These are phyloP conservation scores for Diutina ranongensis DNA, from an alignment of 1,139 yeast genomes.

Conservation along the genomic window DNA sequence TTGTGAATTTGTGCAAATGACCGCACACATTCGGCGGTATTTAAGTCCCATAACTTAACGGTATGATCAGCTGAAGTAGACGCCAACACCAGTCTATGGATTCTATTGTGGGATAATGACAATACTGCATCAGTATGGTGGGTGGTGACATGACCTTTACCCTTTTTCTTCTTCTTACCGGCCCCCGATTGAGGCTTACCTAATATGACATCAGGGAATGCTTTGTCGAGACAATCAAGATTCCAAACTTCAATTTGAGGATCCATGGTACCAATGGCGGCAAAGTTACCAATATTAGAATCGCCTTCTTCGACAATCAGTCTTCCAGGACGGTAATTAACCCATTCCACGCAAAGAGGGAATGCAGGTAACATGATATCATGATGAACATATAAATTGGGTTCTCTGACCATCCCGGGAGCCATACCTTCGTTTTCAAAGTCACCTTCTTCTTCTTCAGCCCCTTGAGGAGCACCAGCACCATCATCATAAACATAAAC, in stretches of 20 bases:
- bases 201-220: slow-evolving; percentile 86
- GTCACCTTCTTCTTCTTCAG: slow-evolving; percentile 49
- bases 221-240: slow-evolving; percentile 82
- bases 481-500: slow-evolving; percentile 94
- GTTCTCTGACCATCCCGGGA: slow-evolving; percentile 57
- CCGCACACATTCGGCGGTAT: slow-evolving; percentile 62
- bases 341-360: slow-evolving; percentile 95
- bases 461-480: slow-evolving; percentile 64
- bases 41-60: slow-evolving; percentile 89
- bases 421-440: slow-evolving; percentile 55
- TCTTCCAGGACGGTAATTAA: slow-evolving; percentile 55
- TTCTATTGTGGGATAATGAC: slow-evolving; percentile 72
- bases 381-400: slow-evolving; percentile 84
- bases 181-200: slow-evolving; percentile 59
- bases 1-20: slow-evolving; percentile 48
- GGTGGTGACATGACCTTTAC: slow-evolving; percentile 44
- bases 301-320: slow-evolving; percentile 13
- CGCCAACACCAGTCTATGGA: slow-evolving; percentile 76
- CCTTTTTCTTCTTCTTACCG: slow-evolving; percentile 42
- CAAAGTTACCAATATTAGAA: slow-evolving; percentile 66
- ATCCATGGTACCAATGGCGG: slow-evolving; percentile 94
- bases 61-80: slow-evolving; percentile 95
- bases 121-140: slow-evolving; percentile 94
- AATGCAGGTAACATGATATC: slow-evolving; percentile 95
- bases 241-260: slow-evolving; percentile 98